Evolutionary conservation across 2,329 filamentous ascomycete species (phyloP).

Genomic region (Trichoderma citrinoviride): DNA sequence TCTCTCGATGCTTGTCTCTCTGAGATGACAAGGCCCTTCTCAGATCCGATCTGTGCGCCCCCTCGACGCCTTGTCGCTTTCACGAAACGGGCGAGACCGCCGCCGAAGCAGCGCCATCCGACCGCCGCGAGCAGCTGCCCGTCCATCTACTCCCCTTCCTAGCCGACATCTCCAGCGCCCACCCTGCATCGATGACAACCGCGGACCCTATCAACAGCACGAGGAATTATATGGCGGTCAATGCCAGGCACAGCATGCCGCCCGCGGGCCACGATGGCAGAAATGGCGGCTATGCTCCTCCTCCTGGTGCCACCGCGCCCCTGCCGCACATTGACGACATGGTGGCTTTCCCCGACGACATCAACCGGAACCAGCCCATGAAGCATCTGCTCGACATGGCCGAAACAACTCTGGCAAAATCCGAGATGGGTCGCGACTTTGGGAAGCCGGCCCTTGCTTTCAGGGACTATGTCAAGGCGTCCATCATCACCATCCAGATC

Average conservation of each 20-base stretch:
- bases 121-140: conserved; percentile 1
- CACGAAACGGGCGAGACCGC: neutral
- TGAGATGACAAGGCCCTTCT: conserved; percentile 12
- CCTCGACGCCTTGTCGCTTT: neutral
- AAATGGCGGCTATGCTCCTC: conserved; percentile 30
- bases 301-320: conserved; percentile 32
- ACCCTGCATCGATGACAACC: conserved; percentile 17
- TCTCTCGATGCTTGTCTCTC: conserved; percentile 12
- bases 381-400: conserved; percentile 53
- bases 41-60: neutral
- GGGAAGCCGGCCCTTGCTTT: conserved; percentile 71
- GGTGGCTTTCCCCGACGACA: conserved; percentile 44
- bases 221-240: conserved; percentile 34
- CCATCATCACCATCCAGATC: conserved; percentile 71
- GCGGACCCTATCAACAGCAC: conserved; percentile 26
- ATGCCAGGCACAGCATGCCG: conserved; percentile 33
- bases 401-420: conserved; percentile 55
- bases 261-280: conserved; percentile 30
- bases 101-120: conserved; percentile 3
- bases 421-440: conserved; percentile 62
- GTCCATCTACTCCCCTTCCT: neutral
- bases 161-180: neutral
- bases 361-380: conserved; percentile 50
- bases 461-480: conserved; percentile 79
- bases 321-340: conserved; percentile 56